phyloP scores from a whole-genome alignment of 1,284 basidiomycete genomes.

The Phylloporus gajari region DNA sequence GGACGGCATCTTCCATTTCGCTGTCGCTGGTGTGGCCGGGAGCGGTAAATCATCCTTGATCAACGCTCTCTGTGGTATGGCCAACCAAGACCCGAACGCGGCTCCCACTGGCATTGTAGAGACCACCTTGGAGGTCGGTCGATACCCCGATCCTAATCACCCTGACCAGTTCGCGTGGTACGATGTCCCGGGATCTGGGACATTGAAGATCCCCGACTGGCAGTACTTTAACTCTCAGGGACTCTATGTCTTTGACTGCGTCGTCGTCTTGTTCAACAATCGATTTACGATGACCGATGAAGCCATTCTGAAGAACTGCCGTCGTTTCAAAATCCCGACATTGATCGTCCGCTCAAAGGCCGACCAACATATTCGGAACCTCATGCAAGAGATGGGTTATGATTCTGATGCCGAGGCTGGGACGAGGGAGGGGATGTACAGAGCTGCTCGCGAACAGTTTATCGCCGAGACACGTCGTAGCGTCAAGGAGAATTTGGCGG shows the following conservation, averaged over 20 bases:
- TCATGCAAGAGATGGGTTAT: constrained; percentile 31
- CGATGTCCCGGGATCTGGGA: constrained; percentile 31
- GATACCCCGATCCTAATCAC: constrained; percentile 27
- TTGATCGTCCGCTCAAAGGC: constrained; percentile 36
- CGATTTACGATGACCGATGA: constrained; percentile 35
- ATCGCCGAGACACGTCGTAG: constrained; percentile 26
- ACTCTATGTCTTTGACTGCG: constrained; percentile 34
- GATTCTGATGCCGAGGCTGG: constrained; percentile 27
- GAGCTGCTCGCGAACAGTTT: constrained; percentile 24
- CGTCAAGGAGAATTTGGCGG: constrained; percentile 22
- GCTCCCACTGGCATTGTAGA: constrained; percentile 33
- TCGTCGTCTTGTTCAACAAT: constrained; percentile 34
- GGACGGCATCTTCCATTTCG: constrained; percentile 31
- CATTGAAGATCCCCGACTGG: constrained; percentile 28
- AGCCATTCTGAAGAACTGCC: constrained; percentile 32
- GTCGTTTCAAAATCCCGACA: constrained; percentile 29
- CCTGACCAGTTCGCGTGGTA: constrained; percentile 28
- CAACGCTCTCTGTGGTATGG: constrained; percentile 29
- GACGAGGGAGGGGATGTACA: constrained; percentile 27
- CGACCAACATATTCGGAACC: constrained; percentile 32
- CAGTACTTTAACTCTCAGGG: constrained; percentile 37
- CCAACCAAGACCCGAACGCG: constrained; percentile 15
- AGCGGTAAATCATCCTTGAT: constrained; percentile 33
- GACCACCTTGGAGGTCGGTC: constrained; percentile 23
- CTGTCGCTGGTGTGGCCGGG: constrained; percentile 26